These are phyloP conservation scores for Diplodia seriata DNA, from an alignment of 2,329 filamentous ascomycete genomes.

Conservation along the genomic window DNA sequence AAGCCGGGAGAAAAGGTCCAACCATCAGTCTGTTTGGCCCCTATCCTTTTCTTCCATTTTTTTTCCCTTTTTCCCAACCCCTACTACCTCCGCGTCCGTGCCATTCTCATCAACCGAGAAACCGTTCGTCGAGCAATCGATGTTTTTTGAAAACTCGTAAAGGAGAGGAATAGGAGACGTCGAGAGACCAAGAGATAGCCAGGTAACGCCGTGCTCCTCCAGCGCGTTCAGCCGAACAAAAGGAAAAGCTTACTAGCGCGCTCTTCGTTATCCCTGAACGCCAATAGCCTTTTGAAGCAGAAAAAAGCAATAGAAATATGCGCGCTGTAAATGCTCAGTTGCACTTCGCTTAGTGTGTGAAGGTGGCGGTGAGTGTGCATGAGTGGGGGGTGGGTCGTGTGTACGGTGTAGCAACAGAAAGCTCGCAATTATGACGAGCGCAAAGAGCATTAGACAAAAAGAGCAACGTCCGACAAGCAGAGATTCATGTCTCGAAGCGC, in stretches of 20 bases:
- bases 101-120: slow-evolving; percentile 23
- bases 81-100: slow-evolving; percentile 14
- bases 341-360: slow-evolving; percentile 15
- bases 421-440: slow-evolving; percentile 5
- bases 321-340: slow-evolving; percentile 20
- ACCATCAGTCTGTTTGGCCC: slow-evolving; percentile 22
- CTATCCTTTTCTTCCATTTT: slow-evolving; percentile 8
- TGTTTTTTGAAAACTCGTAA: slow-evolving; percentile 4
- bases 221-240: slow-evolving; percentile 26
- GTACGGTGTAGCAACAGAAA: not conserved
- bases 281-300: slow-evolving; percentile 13
- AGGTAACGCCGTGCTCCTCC: slow-evolving; percentile 20
- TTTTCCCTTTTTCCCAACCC: slow-evolving; percentile 3
- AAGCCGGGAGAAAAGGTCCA: slow-evolving; percentile 10
- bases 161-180: slow-evolving; percentile 7
- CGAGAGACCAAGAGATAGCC: slow-evolving; percentile 8
- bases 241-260: slow-evolving; percentile 33
- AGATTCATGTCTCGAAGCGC: not conserved
- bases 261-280: slow-evolving; percentile 14
- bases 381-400: slow-evolving; percentile 8
- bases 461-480: not conserved
- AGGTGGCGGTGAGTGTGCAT: slow-evolving; percentile 22
- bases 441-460: slow-evolving; percentile 19
- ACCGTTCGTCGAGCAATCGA: slow-evolving; percentile 13
- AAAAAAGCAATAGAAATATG: slow-evolving; percentile 15